phyloP scores from a whole-genome alignment of 495 filamentous ascomycete genomes.

The Glutinoglossum americanum region DNA sequence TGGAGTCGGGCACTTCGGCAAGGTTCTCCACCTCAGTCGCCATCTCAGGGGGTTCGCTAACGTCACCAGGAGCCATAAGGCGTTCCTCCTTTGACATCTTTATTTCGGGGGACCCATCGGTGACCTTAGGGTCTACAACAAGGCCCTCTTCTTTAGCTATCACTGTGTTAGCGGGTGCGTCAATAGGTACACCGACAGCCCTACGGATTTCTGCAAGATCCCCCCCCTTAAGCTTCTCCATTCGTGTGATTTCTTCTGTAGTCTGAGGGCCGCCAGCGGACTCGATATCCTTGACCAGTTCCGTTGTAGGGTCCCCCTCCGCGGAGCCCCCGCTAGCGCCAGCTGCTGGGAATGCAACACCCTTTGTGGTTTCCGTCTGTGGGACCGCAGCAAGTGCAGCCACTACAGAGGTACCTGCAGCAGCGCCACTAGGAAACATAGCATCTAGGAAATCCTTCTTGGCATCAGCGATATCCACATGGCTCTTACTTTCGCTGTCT shows the following conservation, averaged over 20 bases:
- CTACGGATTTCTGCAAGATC: not conserved
- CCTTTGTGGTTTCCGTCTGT: not conserved
- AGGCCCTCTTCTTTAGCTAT: not conserved
- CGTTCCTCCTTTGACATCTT: not conserved
- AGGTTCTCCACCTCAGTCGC: not conserved
- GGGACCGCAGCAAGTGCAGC: too few species aligned
- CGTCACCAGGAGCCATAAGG: too few species aligned
- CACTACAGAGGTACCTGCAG: too few species aligned
- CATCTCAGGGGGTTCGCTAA: not conserved
- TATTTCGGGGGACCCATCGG: not conserved
- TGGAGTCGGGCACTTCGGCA: constrained; percentile 29
- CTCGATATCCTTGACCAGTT: not conserved
- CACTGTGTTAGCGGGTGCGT: not conserved
- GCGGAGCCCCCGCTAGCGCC: not conserved
- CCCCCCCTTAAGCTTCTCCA: not conserved
- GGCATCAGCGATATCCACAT: not conserved
- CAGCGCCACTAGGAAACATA: too few species aligned
- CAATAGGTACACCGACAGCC: too few species aligned
- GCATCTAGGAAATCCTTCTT: not conserved
- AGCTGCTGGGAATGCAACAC: not conserved
- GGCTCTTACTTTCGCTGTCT: not conserved
- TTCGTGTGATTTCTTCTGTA: not conserved
- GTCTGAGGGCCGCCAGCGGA: not conserved
- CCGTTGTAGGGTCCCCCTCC: not conserved
- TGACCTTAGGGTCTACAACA: not conserved